phyloP scores from a whole-genome alignment of 768 basidiomycete genomes.

The Amanita molliuscula region DNA sequence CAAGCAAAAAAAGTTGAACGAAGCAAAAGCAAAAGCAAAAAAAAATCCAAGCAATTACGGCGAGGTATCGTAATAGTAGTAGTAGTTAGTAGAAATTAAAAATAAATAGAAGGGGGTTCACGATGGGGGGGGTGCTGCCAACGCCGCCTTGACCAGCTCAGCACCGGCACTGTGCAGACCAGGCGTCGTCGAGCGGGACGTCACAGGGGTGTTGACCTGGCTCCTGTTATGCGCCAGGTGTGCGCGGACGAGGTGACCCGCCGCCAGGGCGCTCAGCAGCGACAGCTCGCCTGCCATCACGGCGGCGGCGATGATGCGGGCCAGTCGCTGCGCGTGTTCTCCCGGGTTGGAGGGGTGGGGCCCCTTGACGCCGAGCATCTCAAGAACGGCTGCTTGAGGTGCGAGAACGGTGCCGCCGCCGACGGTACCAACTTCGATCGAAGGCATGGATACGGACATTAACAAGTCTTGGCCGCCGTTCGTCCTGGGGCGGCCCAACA shows the following conservation, averaged over 20 bases:
- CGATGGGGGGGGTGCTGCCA: neutral
- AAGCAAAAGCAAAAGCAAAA: too few relatives aligned
- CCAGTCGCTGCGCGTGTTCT: slow-evolving; percentile 80
- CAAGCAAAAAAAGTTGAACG: too few relatives aligned
- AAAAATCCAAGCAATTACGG: too few relatives aligned
- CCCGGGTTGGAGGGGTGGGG: slow-evolving; percentile 84
- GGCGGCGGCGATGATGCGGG: slow-evolving; percentile 79
- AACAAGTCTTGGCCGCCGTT: slow-evolving; percentile 88
- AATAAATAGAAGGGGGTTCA: too few relatives aligned
- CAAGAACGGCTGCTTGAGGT: slow-evolving; percentile 84
- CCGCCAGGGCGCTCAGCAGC: slow-evolving; percentile 85
- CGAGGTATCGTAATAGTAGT: too few relatives aligned
- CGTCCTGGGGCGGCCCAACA: too few relatives aligned
- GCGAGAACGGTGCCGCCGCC: slow-evolving; percentile 92
- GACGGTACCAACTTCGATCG: slow-evolving; percentile 96
- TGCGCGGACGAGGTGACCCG: slow-evolving; percentile 89
- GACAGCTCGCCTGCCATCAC: slow-evolving; percentile 98
- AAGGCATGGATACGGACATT: slow-evolving; percentile 96
- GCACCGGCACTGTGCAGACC: slow-evolving; percentile 17
- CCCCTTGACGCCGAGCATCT: slow-evolving; percentile 89
- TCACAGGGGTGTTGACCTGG: slow-evolving; percentile 66
- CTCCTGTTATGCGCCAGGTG: slow-evolving; percentile 91
- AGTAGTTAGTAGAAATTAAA: too few relatives aligned
- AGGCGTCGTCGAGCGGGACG: slow-evolving; percentile 52
- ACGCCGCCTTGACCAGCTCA: neutral